Evolutionary conservation across 345 rosid genomes (phyloP).

Genomic region (Mallotus nudiflorus): DNA sequence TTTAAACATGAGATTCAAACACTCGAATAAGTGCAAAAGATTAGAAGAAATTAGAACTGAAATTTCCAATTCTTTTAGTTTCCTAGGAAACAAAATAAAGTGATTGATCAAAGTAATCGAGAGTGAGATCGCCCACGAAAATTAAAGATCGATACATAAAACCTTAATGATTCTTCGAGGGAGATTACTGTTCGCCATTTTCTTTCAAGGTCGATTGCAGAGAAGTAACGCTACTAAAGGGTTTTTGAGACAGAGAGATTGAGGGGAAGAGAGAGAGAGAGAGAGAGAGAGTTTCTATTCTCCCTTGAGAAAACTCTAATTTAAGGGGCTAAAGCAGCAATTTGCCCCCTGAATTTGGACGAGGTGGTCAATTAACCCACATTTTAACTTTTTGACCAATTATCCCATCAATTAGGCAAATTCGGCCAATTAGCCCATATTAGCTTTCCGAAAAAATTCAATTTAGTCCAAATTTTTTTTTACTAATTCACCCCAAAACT

Average conservation of each 20-base stretch:
- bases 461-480: no score
- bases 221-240: constrained; percentile 22
- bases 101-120: background rate
- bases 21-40: background rate
- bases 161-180: constrained; percentile 99
- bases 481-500: no score
- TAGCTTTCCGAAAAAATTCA: no score
- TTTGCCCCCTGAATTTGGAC: no score
- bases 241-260: constrained; percentile 13
- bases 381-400: no score
- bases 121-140: background rate
- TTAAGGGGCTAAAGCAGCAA: no score
- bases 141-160: background rate
- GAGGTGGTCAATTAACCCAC: no score
- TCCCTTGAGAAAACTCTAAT: background rate
- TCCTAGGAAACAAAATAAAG: constrained; percentile 10
- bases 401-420: no score
- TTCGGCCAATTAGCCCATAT: no score
- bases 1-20: background rate
- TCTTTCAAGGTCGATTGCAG: constrained; percentile 11
- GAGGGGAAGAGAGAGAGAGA: no score
- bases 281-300: background rate
- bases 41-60: background rate
- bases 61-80: background rate
- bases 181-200: constrained; percentile 92